A percentile compares a stretch with the other conserved stretches of the same genome.
phyloP scores from a whole-genome alignment of 164 flowering plant species.

The Piper betle region DNA sequence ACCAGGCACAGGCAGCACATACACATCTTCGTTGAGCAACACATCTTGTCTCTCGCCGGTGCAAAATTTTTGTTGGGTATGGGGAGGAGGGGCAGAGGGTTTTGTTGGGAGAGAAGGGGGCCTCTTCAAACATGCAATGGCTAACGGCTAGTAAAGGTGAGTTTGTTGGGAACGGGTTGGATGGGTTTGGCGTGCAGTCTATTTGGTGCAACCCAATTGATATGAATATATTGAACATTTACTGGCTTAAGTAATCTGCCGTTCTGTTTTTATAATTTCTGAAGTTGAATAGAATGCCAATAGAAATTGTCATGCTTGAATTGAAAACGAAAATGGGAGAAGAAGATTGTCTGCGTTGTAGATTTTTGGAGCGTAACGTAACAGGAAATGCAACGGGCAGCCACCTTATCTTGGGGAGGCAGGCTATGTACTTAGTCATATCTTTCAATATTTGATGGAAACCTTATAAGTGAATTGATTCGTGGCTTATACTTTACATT shows the following conservation, averaged over 20 bases:
- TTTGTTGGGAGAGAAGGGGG: neutral
- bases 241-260: too few species aligned
- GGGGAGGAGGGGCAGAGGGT: neutral
- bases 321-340: neutral
- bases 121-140: neutral
- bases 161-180: neutral
- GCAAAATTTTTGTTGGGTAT: neutral
- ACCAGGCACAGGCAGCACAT: constrained; percentile 49
- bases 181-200: neutral
- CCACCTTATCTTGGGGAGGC: too few species aligned
- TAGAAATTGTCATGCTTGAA: neutral
- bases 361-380: too few species aligned
- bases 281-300: too few species aligned
- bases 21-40: constrained; percentile 57
- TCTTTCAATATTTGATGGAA: too few species aligned
- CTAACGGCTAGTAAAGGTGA: neutral
- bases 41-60: constrained; percentile 22
- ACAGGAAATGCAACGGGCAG: too few species aligned
- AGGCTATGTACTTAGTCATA: too few species aligned
- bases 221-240: neutral
- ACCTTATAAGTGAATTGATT: too few species aligned
- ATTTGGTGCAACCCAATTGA: neutral
- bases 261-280: too few species aligned
- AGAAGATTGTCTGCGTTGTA: too few species aligned
- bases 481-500: too few species aligned